Conservation (phyloP, 1,284 basidiomycete species). For the Prillingera fragicola region DNA sequence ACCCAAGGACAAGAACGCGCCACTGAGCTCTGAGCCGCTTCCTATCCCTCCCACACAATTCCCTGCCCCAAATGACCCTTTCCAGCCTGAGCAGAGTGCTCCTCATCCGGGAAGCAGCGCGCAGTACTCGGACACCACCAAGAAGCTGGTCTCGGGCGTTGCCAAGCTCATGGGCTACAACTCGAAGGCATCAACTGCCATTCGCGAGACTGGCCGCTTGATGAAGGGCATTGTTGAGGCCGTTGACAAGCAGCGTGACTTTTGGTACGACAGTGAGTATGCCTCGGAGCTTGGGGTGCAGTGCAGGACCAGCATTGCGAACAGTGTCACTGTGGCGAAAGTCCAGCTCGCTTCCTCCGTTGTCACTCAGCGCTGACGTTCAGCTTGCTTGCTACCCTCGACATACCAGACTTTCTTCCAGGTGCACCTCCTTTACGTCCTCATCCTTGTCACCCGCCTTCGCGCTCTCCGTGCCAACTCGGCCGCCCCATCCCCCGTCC, state of each 20-base stretch:
- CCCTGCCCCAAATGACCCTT: conserved; percentile 40
- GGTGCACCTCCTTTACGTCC: conserved; percentile 86
- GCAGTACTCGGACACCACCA: conserved; percentile 34
- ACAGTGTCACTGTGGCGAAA: too few relatives aligned
- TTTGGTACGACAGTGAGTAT: conserved; percentile 49
- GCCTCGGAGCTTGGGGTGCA: neutral
- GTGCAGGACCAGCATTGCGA: neutral
- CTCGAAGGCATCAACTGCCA: conserved; percentile 51
- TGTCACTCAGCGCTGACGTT: neutral
- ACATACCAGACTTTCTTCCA: conserved; percentile 99
- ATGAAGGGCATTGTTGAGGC: conserved; percentile 53
- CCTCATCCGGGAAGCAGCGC: neutral
- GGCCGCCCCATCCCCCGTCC: conserved; percentile 56
- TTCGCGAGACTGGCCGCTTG: conserved; percentile 53
- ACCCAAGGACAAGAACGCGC: conserved; percentile 5
- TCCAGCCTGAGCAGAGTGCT: conserved; percentile 16
- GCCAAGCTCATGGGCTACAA: conserved; percentile 55
- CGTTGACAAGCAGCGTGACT: conserved; percentile 48
- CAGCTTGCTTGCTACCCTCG: conserved; percentile 79
- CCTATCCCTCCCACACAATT: conserved; percentile 21
- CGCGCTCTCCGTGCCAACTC: conserved; percentile 58
- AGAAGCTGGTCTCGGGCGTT: conserved; percentile 37
- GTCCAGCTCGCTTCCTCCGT: too few relatives aligned
- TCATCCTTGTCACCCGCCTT: conserved; percentile 81
- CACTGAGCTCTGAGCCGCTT: conserved; percentile 2